Base-by-base conservation (phyloP, 805 yeast species). In the Pichia rugopelliculosa region DNA sequence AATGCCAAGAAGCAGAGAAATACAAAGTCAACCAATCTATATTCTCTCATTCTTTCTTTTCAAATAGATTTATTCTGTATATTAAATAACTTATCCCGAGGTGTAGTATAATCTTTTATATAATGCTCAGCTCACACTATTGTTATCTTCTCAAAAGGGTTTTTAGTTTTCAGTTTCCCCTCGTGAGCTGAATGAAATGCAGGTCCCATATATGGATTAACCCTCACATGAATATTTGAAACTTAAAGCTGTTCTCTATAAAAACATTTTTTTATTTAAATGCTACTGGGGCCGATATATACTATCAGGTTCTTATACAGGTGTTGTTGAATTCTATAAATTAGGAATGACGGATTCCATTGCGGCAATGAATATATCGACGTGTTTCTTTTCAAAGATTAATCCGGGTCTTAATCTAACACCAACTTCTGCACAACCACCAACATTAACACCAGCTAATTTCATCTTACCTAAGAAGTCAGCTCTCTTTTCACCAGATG, bases 341-440 rank as follows among this genome's bases (percentile, higher is more conserved):
- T 57, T 46, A 26, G 64, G 48, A 23, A 58, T 56, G 53, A 59
- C 66, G 60, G 71, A 71, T 46, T 67, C 67, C 49, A 76, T 57
- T 39, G 67, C 64, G 26, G 68, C 67, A 46, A 84, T 60, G 56
- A 85, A 73, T 47, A 84, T 65, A 56, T 84, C 87, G 47, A 86
- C 91, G 60, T 86, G 95, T 68, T 81, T 81, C 69, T 82, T 77
- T 71, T 84, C 89, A 64, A 86, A 86, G 20, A 80, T 79, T 58
- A 86, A 70, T 40, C 87, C 75, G 52, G 95, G 95, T 71, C 95
- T 79, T 65, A 86, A 73, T 71, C 95, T 80, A 44, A 87, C 84
- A 49, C 90, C 77, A 53, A 72, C 75, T 47, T 77, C 85, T 46
- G 91, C 90, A 69, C 95, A 87, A 43, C 90, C 95, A 57, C 95